These are phyloP conservation scores for Trametes villosa DNA, from an alignment of 768 basidiomycete genomes.

Conservation along the genomic window DNA sequence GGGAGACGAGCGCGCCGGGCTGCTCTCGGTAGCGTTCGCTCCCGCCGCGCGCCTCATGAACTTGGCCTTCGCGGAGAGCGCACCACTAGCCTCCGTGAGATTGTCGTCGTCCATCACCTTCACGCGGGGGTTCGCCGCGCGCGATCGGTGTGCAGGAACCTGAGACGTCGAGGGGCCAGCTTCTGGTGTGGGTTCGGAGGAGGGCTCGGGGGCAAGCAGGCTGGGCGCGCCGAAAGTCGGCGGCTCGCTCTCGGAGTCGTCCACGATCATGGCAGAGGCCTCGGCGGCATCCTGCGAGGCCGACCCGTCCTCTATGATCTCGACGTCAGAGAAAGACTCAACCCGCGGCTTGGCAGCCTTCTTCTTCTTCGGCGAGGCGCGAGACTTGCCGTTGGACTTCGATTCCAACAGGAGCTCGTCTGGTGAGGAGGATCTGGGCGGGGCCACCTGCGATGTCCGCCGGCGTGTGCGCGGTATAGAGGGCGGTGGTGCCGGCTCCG, in stretches of 20 bases:
- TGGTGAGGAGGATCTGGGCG: constrained; percentile 3
- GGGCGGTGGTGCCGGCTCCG: not conserved
- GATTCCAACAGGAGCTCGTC: constrained; percentile 22
- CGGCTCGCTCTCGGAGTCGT: constrained; percentile 1
- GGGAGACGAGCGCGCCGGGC: not conserved
- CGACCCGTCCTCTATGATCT: not conserved
- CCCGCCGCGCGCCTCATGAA: constrained; percentile 34
- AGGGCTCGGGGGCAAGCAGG: constrained; percentile 1
- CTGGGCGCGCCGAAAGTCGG: constrained; percentile 14
- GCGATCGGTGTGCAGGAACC: constrained; percentile 49
- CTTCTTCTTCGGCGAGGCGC: not conserved
- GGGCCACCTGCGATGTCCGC: not conserved
- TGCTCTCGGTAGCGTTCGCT: not conserved
- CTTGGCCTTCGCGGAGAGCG: constrained; percentile 56
- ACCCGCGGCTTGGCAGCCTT: not conserved
- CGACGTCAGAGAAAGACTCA: not conserved
- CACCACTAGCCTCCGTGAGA: constrained; percentile 31
- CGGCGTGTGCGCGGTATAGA: constrained; percentile 8
- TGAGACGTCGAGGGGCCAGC: not conserved
- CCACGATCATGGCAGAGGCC: constrained; percentile 2
- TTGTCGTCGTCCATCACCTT: constrained; percentile 50
- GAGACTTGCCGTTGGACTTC: not conserved
- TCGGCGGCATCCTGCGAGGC: not conserved
- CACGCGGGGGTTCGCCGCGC: constrained; percentile 57
- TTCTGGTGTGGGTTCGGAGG: not conserved